Conservation (phyloP, 345 rosid species). For the Eucalyptus cloeziana region DNA sequence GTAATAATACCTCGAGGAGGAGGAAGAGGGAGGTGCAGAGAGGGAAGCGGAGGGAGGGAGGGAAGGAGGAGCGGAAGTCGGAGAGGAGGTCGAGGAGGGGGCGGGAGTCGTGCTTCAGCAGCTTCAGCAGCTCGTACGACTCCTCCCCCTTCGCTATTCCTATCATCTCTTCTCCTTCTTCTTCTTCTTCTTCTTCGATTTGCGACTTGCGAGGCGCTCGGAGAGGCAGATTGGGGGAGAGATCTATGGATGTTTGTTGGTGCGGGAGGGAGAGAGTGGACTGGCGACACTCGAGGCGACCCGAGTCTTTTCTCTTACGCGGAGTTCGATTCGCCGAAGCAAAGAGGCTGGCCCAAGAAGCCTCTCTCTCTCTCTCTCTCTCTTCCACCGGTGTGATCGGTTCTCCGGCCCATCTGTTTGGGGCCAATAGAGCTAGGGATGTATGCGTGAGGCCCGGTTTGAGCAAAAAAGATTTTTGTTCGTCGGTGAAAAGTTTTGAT, state of each 20-base stretch:
- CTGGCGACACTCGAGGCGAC: background rate
- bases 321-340: background rate
- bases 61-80: constrained; percentile 47
- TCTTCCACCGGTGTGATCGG: too few relatives aligned
- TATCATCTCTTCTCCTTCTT: constrained; percentile 6
- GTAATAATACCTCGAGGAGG: constrained; percentile 33
- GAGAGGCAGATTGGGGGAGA: background rate
- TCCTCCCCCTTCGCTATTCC: constrained; percentile 28
- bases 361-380: background rate
- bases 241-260: background rate
- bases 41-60: constrained; percentile 19
- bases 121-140: constrained; percentile 20
- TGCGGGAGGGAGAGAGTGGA: background rate
- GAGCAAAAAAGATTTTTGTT: too few relatives aligned
- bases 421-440: too few relatives aligned
- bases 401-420: too few relatives aligned
- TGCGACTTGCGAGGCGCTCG: background rate
- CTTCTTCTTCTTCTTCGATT: background rate
- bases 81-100: constrained; percentile 38
- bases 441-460: rapidly evolving
- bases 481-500: rapidly evolving
- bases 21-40: constrained; percentile 48
- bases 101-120: constrained; percentile 42
- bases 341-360: background rate
- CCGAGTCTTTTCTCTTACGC: background rate